Base-by-base conservation (phyloP, 495 filamentous ascomycete genomes). In the Neurospora sp. region DNA sequence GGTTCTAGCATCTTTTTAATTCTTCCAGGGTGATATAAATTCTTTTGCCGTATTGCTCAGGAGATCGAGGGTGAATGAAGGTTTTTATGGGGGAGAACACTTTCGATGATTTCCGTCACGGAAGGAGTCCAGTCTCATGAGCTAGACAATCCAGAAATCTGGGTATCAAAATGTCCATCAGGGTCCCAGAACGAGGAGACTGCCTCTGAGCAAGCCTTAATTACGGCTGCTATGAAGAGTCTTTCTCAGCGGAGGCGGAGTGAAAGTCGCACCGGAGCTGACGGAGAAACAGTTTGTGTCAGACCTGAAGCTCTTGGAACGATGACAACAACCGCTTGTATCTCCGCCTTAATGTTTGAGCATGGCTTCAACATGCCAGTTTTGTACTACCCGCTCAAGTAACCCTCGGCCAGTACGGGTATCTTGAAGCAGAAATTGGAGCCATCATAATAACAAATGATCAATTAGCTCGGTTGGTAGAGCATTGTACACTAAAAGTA, bases 291-390 rank as follows among this genome's bases (percentile, higher is more conserved):
- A 23, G 20, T 54, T 54, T 54, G 5, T 23, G n/a, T 54, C 11
- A 23, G 18, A 54, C 20, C 20, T 23, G 20, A 6, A 54, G 11
- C 20, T 54, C 20, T 14, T 20, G 3, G n/a, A 46, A 46, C 18
- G 1, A n/a, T 46, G 44, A 11, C 18, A 46, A 23, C 20, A 27
- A 97, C 83, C 14, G 92, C 85, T 82, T 98, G 92, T 74, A 95
- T 94, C 82, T 98, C 96, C 3, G 90, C 92, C 79, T 98, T 99
- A 70, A 92, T 74, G 77, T n/a, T 92, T 92, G 70, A 97, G 78
- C 84, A 97, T 88, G 20, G 46, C 1, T 23, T 12, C 10, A 14
- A 14, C 2, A 40, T 74, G 39, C 37, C 44, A 62, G 70, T n/a
- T 38, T 35, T 39, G 31, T 40, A 66, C 66, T 18, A 16, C 41